A percentile compares a stretch with the other conserved stretches of the same genome.
Conservation (phyloP, 2,329 filamentous ascomycete genomes). For the Ophiostoma australiae region DNA sequence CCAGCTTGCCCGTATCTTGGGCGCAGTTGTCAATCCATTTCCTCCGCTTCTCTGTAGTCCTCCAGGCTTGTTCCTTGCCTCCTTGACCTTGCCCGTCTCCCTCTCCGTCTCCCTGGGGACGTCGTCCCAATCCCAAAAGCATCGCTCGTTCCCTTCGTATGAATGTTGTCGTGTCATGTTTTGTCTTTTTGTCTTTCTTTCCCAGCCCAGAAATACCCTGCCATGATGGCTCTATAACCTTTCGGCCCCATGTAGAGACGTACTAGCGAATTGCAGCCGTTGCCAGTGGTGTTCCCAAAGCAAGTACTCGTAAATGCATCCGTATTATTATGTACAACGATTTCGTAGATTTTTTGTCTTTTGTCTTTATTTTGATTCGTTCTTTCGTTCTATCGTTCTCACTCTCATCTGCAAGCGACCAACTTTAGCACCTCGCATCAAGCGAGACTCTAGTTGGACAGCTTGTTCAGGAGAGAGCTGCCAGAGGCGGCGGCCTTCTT, state of each 20-base stretch:
- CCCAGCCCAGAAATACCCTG: neutral
- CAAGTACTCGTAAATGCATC: slow-evolving; percentile 13
- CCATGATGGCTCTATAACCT: neutral
- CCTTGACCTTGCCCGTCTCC: neutral
- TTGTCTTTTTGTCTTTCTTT: slow-evolving; percentile 11
- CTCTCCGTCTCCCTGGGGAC: neutral
- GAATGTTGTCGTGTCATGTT: slow-evolving; percentile 6
- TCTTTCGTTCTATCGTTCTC: neutral
- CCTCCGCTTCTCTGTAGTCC: neutral
- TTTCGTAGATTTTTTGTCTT: slow-evolving; percentile 6
- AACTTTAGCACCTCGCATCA: neutral
- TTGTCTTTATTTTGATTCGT: slow-evolving; percentile 6
- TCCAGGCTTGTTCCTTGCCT: slow-evolving; percentile 1
- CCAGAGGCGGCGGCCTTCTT: slow-evolving; percentile 40
- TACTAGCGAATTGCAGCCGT: slow-evolving; percentile 5
- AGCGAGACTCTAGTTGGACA: slow-evolving; percentile 28
- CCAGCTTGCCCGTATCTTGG: neutral
- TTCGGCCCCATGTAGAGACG: slow-evolving; percentile 7
- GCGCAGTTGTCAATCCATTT: neutral
- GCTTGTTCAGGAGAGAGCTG: slow-evolving; percentile 42
- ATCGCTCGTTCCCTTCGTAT: neutral
- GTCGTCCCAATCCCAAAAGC: neutral
- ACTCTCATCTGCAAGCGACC: neutral
- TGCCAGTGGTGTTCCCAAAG: neutral
- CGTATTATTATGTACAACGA: slow-evolving; percentile 11